Evolutionary conservation across 2,329 filamentous ascomycete species (phyloP), one percentile per base, ranked within the genome.

Genomic region (Xylariaceae sp.): DNA sequence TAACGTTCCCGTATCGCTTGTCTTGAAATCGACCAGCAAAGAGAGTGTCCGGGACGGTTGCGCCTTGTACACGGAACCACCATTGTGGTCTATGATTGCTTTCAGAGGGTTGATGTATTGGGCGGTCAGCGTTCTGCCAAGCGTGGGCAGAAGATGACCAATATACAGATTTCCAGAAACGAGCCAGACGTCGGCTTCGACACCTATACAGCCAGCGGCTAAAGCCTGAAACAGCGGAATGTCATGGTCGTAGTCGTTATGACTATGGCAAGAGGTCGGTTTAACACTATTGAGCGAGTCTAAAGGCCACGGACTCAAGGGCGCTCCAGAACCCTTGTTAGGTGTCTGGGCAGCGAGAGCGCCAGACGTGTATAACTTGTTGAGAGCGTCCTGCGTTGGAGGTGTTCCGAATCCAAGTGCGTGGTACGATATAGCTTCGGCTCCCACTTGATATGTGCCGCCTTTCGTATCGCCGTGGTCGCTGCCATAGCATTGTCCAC

Each of bases 11-110:
- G 39, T 42, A 41, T 57, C 55, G 19, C 53, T 60, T 0, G 60
- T 65, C 58, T 67, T 67, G 56, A 67, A 66, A 48, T 67, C 63
- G 19, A 67, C 57, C 5, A 67, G 60, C 22, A 67, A 34, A 22
- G 56, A 54, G 13, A 67, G 31, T 19, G 60, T 59, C 34, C 62
- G 64, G 16, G 33, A 39, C 11, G 62, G 61, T 5, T 51, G 45
- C 1, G 59, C 56, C 40, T 58, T 56, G 51, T 60, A 66, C 10
- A 62, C 47, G 14, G 49, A 60, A 9, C 63, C 63, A 1, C 59
- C 60, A 48, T 66, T 67, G 41, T 64, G 59, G 28, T 65, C 60
- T 16, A 67, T 54, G 36, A 67, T 64, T 5, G 48, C 56, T 40
- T 54, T 51, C 14, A 67, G 53, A 10, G 64, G 62, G n/a, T 63